Evolutionary conservation across 2,329 filamentous ascomycete genomes (phyloP), one percentile per base, ranked within the genome.

Genomic region (Colletotrichum higginsianum): DNA sequence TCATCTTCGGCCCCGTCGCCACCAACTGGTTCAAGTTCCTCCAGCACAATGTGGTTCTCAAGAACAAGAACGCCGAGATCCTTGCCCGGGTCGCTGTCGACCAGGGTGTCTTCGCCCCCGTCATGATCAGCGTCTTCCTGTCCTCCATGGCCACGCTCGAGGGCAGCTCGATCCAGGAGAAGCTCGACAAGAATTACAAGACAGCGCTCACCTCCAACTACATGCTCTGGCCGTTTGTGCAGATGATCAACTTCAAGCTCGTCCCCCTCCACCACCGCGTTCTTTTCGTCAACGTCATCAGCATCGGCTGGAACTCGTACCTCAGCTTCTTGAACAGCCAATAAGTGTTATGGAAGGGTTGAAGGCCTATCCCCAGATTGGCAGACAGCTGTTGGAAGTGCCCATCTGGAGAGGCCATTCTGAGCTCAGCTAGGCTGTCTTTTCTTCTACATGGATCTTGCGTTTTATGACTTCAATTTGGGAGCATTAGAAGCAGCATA

Each of bases 1-100:
- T 85, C 74, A 86, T 98, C 82, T 98, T 98, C 83, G 95, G 95
- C 44, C 95, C 95, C 62, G 93, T 91, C 30, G 95, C 95, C 8
- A 94, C 94, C 12, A 93, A 90, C 63, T 98, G 95, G 95, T 97
- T 93, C 86, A 86, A 87, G 73, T 88, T 97, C 81, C 91, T 98
- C 68, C 90, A 94, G 77, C 88, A 88, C 71, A 87, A 90, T 75
- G 88, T 98, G 75, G 83, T 83, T 68, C 87, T 94, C 71, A 84
- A 87, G 53, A 89, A 89, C 78, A 88, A 87, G 75, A 92, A 92
- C 78, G 82, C 87, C 67, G 94, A 95, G 78, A 99, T 94, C 73
- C 81, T 91, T 63, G 92, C 94, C 35, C 93, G 94, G 75, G 95
- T 98, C 72, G 90, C 89, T 35, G 88, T 88, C 75, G 95, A 98